These are phyloP conservation scores for Asterophora lycoperdoides DNA, from an alignment of 768 basidiomycete species.

Conservation along the genomic window DNA sequence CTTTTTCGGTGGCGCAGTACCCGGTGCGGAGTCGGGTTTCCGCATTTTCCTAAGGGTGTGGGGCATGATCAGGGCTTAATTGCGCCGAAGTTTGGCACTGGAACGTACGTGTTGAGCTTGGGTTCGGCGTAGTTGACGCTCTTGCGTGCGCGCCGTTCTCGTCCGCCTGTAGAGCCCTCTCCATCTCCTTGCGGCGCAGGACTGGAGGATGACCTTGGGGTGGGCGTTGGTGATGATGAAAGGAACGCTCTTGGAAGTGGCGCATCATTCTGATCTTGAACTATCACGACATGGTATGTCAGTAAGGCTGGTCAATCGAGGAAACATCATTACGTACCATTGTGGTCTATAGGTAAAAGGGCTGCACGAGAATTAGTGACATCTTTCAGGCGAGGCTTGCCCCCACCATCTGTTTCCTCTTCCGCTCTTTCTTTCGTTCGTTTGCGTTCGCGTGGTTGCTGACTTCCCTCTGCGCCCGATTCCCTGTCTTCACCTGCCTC, in stretches of 20 bases:
- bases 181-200: constrained; percentile 34
- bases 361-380: constrained; percentile 55
- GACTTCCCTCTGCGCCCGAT: constrained; percentile 9
- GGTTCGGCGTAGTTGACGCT: constrained; percentile 87
- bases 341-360: constrained; percentile 41
- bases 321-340: constrained; percentile 25
- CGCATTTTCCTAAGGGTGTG: constrained; percentile 70
- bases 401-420: constrained; percentile 34
- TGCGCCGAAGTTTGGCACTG: neutral
- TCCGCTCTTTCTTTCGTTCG: constrained; percentile 31
- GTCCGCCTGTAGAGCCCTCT: constrained; percentile 34
- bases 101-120: constrained; percentile 78
- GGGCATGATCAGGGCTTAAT: neutral
- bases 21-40: constrained; percentile 62
- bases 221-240: constrained; percentile 38
- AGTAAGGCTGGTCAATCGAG: neutral
- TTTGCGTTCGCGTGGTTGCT: constrained; percentile 29
- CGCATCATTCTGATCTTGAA: constrained; percentile 17
- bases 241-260: constrained; percentile 17
- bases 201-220: constrained; percentile 48
- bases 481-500: constrained; percentile 29
- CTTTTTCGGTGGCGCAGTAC: constrained; percentile 38
- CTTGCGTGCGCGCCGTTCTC: constrained; percentile 61
- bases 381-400: constrained; percentile 55
- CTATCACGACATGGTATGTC: constrained; percentile 4